Base-by-base conservation (phyloP, 2,329 filamentous ascomycete genomes). In the Neofusicoccum umdonicola region DNA sequence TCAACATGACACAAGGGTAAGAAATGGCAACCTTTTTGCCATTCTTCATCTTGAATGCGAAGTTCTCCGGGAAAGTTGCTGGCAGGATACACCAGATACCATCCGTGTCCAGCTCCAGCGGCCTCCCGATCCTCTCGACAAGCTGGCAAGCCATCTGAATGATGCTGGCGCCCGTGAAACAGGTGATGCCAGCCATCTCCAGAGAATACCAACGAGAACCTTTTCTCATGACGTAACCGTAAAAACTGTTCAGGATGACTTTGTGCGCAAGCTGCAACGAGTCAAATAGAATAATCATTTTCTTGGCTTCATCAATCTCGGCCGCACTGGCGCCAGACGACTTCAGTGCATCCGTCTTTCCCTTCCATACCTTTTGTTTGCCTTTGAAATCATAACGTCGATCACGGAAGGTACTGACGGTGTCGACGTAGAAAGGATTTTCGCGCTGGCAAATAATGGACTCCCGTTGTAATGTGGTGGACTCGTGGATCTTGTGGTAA, bases 81-180 rank as follows among this genome's bases (percentile, higher is more conserved):
- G 95, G 95, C 71, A 99, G 84, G 86, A 99, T 99, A 79, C 95
- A 99, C 96, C 95, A 99, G 72, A 99, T 99, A 86, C 96, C 95
- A 74, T 99, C 95, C 2, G 95, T 99, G 77, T 99, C 95, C 56
- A 99, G 83, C 76, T 99, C 95, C 61, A 99, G 83, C 0, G 95
- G 95, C 64, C 95, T 87, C 27, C 95, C 95, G 42, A 99, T 91
- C 7, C 95, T 87, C 75, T 99, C 95, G 3, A 99, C 94, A 1
- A 99, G 85, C 71, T 95, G 90, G 73, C 94, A 88, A 17, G 95
- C 96, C 85, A 99, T 88, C 74, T 99, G 95, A 75, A 99, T 99
- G 74, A 99, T 99, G 47, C 89, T 91, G 37, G 95, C 95, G 67
- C 95, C 95, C 1, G 95, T 99, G 76, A 99, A 82, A 80, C 95